A percentile compares a stretch with the other conserved stretches of the same genome.
phyloP scores from a whole-genome alignment of 768 basidiomycete species.

The Calvatia gigantea region DNA sequence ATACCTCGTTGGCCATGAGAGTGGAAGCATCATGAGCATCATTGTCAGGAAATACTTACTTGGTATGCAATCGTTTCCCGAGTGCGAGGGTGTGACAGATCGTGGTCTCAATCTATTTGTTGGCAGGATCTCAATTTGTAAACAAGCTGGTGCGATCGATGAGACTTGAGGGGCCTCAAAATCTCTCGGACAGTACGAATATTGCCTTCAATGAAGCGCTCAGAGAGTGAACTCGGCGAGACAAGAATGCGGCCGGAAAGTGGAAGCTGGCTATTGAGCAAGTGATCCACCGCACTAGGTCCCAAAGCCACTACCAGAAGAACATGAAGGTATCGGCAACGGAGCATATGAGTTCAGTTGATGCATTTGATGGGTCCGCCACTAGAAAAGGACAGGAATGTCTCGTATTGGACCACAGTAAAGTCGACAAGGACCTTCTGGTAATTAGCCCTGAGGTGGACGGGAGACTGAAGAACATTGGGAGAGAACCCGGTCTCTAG shows the following conservation, averaged over 20 bases:
- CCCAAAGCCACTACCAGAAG: slow-evolving; percentile 51
- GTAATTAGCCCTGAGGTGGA: slow-evolving; percentile 64
- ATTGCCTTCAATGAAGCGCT: slow-evolving; percentile 18
- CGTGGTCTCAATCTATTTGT: neutral
- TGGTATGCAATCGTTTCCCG: slow-evolving; percentile 38
- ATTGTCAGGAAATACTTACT: slow-evolving; percentile 84
- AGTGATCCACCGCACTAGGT: slow-evolving; percentile 42
- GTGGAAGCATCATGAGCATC: slow-evolving; percentile 71
- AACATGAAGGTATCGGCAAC: slow-evolving; percentile 55
- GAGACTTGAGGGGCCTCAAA: slow-evolving; percentile 23
- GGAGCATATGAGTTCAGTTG: slow-evolving; percentile 79
- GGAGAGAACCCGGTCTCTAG: slow-evolving; percentile 18
- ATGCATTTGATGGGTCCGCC: slow-evolving; percentile 63
- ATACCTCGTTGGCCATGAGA: slow-evolving; percentile 80
- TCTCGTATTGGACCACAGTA: slow-evolving; percentile 14
- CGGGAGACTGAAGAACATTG: slow-evolving; percentile 59
- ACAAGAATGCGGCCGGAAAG: slow-evolving; percentile 26
- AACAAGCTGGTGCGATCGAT: slow-evolving; percentile 52
- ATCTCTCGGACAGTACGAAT: slow-evolving; percentile 39
- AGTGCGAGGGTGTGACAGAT: neutral
- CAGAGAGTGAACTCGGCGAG: neutral
- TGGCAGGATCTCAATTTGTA: slow-evolving; percentile 68
- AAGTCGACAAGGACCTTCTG: slow-evolving; percentile 44
- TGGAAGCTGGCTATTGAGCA: slow-evolving; percentile 47
- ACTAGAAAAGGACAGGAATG: slow-evolving; percentile 33